Conservation (phyloP, 805 yeast genomes). For the Grigorovia transvaalensis region DNA sequence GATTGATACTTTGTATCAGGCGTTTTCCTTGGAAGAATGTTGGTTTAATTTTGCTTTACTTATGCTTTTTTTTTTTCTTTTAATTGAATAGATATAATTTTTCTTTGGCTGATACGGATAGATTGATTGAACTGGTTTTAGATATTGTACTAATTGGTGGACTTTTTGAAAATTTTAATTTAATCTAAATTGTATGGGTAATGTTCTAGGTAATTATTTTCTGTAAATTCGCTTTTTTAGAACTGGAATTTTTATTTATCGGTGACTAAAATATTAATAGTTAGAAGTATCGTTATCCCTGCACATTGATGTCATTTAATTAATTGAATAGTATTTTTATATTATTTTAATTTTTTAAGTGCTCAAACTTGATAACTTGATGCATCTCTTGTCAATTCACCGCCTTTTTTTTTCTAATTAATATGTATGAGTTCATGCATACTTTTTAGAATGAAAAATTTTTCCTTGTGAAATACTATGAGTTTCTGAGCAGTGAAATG, state of each 20-base stretch:
- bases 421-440: conserved; percentile 24
- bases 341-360: background rate
- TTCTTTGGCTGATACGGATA: background rate
- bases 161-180: background rate
- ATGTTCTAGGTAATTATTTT: background rate
- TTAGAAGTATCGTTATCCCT: conserved; percentile 25
- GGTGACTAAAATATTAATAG: conserved; percentile 8
- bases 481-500: too few relatives aligned
- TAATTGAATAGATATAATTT: background rate
- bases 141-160: background rate
- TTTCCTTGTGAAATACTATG: background rate
- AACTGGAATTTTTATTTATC: conserved; percentile 1
- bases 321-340: background rate
- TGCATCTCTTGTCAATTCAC: conserved; percentile 21
- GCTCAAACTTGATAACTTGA: conserved; percentile 16
- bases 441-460: conserved; percentile 1
- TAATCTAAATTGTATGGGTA: background rate
- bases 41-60: background rate
- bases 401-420: conserved; percentile 8
- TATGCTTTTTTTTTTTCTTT: background rate
- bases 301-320: conserved; percentile 9
- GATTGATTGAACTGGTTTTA: background rate
- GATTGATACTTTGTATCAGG: background rate
- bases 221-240: conserved; percentile 1
- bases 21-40: background rate